Conservation (phyloP, 2,329 filamentous ascomycete genomes). For the Fusarium metavorans region DNA sequence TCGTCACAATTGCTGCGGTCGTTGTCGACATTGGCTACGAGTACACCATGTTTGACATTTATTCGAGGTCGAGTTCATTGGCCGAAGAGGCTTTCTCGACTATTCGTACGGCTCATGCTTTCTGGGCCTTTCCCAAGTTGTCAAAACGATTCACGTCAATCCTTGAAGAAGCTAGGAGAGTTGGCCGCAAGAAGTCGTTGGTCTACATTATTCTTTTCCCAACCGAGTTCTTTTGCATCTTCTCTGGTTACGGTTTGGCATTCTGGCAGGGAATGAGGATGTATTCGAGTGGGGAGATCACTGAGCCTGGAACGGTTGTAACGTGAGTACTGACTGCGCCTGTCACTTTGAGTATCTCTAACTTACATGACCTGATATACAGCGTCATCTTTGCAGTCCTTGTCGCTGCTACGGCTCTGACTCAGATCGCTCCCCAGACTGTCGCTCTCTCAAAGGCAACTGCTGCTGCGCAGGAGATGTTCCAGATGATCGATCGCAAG, state of each 20-base stretch:
- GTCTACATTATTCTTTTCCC: slow-evolving; percentile 59
- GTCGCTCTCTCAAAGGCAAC: slow-evolving; percentile 60
- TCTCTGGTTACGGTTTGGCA: slow-evolving; percentile 60
- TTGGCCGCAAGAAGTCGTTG: slow-evolving; percentile 58
- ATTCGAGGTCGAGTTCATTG: slow-evolving; percentile 56
- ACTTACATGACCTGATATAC: background rate
- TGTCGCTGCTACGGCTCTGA: slow-evolving; percentile 59
- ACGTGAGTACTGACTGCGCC: slow-evolving; percentile 49
- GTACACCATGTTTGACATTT: slow-evolving; percentile 57
- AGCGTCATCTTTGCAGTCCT: slow-evolving; percentile 62
- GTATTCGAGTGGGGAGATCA: slow-evolving; percentile 58
- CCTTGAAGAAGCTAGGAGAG: slow-evolving; percentile 53
- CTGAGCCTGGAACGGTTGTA: slow-evolving; percentile 58
- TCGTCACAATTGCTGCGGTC: slow-evolving; percentile 54
- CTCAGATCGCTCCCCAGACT: slow-evolving; percentile 60
- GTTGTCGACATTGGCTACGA: slow-evolving; percentile 57
- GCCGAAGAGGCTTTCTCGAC: slow-evolving; percentile 63
- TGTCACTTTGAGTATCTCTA: accelerated
- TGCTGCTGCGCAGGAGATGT: slow-evolving; percentile 60
- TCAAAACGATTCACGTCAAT: slow-evolving; percentile 55
- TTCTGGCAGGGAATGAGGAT: slow-evolving; percentile 66
- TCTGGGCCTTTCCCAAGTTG: slow-evolving; percentile 60
- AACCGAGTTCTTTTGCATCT: slow-evolving; percentile 61
- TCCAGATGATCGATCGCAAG: slow-evolving; percentile 60
- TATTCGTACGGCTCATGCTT: slow-evolving; percentile 63